Evolutionary conservation across 169 alveolate species (phyloP).

Genomic region (Eimeria necatrix): DNA sequence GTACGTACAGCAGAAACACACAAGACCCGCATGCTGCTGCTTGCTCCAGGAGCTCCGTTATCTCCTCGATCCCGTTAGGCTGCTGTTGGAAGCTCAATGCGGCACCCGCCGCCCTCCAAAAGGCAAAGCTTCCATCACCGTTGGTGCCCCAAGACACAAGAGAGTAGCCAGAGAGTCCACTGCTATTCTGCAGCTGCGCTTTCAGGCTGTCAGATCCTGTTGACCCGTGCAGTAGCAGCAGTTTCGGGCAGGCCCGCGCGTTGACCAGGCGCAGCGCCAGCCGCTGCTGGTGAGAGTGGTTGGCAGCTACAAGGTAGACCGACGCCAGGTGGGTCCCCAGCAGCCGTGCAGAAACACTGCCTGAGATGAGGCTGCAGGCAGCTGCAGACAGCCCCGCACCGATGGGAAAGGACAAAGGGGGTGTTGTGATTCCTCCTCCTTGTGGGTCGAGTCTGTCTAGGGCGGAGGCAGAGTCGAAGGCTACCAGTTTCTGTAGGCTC

Average conservation of each 20-base stretch:
- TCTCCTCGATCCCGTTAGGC: not conserved
- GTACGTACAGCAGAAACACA: not conserved
- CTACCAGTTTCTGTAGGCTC: not conserved
- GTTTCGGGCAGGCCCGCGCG: not conserved
- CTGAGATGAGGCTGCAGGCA: not conserved
- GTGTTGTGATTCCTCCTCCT: not conserved
- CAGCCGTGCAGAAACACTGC: not conserved
- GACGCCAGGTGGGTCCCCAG: slow-evolving; percentile 19
- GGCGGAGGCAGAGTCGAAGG: not conserved
- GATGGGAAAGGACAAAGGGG: not conserved
- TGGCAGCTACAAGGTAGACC: not conserved
- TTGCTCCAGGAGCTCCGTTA: not conserved
- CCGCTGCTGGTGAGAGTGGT: not conserved
- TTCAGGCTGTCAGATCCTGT: not conserved
- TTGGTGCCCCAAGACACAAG: not conserved
- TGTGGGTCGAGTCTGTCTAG: not conserved
- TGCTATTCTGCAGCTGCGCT: not conserved
- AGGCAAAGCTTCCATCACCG: not conserved
- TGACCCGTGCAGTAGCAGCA: slow-evolving; percentile 30
- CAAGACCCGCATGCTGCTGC: not conserved
- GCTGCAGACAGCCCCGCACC: not conserved
- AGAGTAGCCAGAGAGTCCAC: not conserved
- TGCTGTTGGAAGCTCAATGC: not conserved
- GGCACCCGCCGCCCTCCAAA: not conserved
- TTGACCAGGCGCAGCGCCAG: not conserved